phyloP scores from a whole-genome alignment of 116 monocot genomes.

The Trichopus zeylanicus region DNA sequence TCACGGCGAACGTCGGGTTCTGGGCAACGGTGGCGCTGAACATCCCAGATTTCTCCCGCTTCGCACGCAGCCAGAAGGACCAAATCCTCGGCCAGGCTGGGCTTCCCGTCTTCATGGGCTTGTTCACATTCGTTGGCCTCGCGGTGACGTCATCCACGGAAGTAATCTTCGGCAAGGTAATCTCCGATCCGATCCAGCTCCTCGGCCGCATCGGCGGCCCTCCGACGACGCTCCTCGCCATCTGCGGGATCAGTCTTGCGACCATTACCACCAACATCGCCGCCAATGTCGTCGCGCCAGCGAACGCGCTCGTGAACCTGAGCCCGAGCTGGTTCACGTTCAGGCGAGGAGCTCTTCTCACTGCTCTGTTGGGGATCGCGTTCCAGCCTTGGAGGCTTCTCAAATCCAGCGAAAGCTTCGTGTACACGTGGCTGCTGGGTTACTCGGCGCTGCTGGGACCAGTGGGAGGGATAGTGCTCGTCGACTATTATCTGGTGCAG shows the following conservation, averaged over 20 bases:
- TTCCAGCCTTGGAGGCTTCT: slow-evolving; percentile 88
- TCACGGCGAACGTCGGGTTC: slow-evolving; percentile 92
- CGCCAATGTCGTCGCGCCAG: slow-evolving; percentile 87
- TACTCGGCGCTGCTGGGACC: slow-evolving; percentile 81
- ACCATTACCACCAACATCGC: slow-evolving; percentile 95
- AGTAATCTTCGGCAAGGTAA: slow-evolving; percentile 60
- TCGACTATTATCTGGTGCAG: slow-evolving; percentile 70
- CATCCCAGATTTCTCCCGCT: slow-evolving; percentile 92
- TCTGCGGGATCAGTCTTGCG: slow-evolving; percentile 76
- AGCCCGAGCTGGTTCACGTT: slow-evolving; percentile 60
- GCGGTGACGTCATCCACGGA: slow-evolving; percentile 79
- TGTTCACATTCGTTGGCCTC: slow-evolving; percentile 82
- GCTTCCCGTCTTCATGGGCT: slow-evolving; percentile 82
- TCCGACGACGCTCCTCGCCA: slow-evolving; percentile 44
- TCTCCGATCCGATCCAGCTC: slow-evolving; percentile 84
- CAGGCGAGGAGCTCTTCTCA: slow-evolving; percentile 53
- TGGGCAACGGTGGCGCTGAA: slow-evolving; percentile 90
- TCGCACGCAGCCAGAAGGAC: slow-evolving; percentile 64
- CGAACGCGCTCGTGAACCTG: slow-evolving; percentile 65
- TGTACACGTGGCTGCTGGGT: slow-evolving; percentile 85
- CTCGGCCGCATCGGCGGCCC: slow-evolving; percentile 56
- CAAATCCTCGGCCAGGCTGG: slow-evolving; percentile 78
- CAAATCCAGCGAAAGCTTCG: slow-evolving; percentile 75
- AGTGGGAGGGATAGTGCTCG: slow-evolving; percentile 60
- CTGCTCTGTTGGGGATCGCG: slow-evolving; percentile 56